Evolutionary conservation across 23 red algal genomes (phyloP), one percentile per base, ranked within the genome.

Genomic region (Gracilaria vermiculophylla): DNA sequence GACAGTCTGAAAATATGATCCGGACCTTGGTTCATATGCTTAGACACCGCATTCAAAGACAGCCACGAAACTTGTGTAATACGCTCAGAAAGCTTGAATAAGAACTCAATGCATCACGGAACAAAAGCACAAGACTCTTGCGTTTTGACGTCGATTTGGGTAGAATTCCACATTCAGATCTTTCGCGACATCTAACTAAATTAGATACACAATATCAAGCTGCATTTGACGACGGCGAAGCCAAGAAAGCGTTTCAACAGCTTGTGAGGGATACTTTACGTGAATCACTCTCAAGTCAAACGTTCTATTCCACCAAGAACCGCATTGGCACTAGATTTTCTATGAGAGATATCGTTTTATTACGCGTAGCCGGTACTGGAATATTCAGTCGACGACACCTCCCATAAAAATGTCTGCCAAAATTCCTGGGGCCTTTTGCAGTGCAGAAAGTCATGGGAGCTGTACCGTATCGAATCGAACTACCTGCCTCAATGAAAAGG

Each of bases 1-100:
- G 81, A 4, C 62, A 85, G 41, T 85, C 81, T 53, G 81, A 82
- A 37, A 82, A 65, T 61, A 45, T 65, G 51, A 82, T 82, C 57
- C 50, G 42, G 19, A 82, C 53, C 35, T 29, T 85, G 5, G 31
- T 71, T 8, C 45, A 52, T 32, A 73, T 85, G 44, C 44, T 85
- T 34, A 60, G 65, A 48, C 58, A 51, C 32, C 54, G 45, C 40
- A 85, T 85, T 72, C 62, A 85, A 71, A 14, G 53, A 35, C 36
- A 69, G 33, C 61, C 61, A 12, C 70, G 15, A 3, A 37, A 69
- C 34, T 85, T 60, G 81, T 35, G 54, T 34, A 48, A 45, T 25
- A 72, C 72, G 32, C 27, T 85, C 50, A 23, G 41, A 16, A 43
- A 69, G 14, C 41, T 85, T 15, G 65, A 86, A 54, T 72, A 53